Conservation (phyloP, 1,284 basidiomycete genomes). For the Puccinia horiana region DNA sequence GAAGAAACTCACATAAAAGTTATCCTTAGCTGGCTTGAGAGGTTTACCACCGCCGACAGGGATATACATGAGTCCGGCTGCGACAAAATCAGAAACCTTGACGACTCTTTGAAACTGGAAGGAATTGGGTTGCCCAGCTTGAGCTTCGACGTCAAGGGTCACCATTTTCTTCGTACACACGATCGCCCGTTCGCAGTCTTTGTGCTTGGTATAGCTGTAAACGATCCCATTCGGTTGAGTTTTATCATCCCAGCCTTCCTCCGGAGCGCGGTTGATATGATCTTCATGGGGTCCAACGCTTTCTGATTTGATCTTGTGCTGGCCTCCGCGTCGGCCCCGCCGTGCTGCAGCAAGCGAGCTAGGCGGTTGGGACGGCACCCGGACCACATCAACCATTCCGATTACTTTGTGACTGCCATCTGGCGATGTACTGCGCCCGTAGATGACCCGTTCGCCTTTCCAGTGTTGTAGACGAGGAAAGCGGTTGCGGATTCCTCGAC, state of each 20-base stretch:
- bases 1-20: conserved; percentile 34
- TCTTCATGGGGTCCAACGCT: not conserved
- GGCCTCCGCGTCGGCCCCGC: not conserved
- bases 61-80: conserved; percentile 32
- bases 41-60: conserved; percentile 41
- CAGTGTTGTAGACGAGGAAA: conserved; percentile 35
- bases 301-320: conserved; percentile 38
- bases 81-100: conserved; percentile 36
- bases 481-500: conserved; percentile 14
- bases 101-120: conserved; percentile 45
- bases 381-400: conserved; percentile 45
- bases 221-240: conserved; percentile 27
- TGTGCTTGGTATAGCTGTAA: conserved; percentile 31
- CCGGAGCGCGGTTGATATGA: not conserved
- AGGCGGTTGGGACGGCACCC: conserved; percentile 25
- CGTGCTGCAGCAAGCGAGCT: conserved; percentile 14
- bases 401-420: conserved; percentile 30
- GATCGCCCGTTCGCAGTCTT: conserved; percentile 18
- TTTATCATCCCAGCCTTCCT: conserved; percentile 15
- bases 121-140: not conserved
- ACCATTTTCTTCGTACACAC: conserved; percentile 34
- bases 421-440: conserved; percentile 27
- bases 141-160: conserved; percentile 13
- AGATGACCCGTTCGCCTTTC: conserved; percentile 38
- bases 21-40: conserved; percentile 41